Percentiles rank a stretch among this genome's conserved stretches.
These are phyloP conservation scores for Termitomyces eurrhizus DNA, from an alignment of 768 basidiomycete species.

Conservation along the genomic window DNA sequence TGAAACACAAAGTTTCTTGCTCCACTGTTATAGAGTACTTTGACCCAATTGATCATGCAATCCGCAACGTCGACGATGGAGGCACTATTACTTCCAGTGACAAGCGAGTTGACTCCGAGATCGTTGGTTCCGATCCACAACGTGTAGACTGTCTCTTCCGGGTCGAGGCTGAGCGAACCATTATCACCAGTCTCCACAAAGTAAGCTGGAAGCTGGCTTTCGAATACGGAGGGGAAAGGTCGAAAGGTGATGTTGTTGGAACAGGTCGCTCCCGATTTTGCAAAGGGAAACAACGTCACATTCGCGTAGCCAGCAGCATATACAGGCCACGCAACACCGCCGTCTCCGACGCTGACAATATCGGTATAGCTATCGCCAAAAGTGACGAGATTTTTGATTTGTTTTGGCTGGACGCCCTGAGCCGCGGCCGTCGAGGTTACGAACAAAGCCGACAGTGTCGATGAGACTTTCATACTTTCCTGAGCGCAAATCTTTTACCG, in stretches of 20 bases:
- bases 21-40: conserved; percentile 49
- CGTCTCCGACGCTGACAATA: conserved; percentile 34
- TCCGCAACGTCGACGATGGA: conserved; percentile 54
- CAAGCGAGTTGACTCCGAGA: conserved; percentile 48
- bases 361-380: conserved; percentile 70
- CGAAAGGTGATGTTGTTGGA: conserved; percentile 58
- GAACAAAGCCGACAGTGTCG: not conserved
- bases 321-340: conserved; percentile 55
- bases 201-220: conserved; percentile 53
- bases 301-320: conserved; percentile 54
- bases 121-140: conserved; percentile 72
- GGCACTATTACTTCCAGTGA: conserved; percentile 50
- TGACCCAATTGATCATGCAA: conserved; percentile 61
- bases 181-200: conserved; percentile 35
- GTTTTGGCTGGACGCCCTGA: conserved; percentile 31
- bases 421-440: conserved; percentile 1
- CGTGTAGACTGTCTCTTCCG: conserved; percentile 53
- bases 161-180: conserved; percentile 33
- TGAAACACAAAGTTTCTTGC: conserved; percentile 68
- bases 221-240: conserved; percentile 56
- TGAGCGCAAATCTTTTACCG: not conserved
- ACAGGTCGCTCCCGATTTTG: conserved; percentile 61
- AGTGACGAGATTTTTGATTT: conserved; percentile 61
- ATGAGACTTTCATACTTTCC: not conserved
- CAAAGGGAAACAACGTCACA: conserved; percentile 53